Evolutionary conservation across 805 yeast species (phyloP).

Genomic region (Komagataella mondaviorum): DNA sequence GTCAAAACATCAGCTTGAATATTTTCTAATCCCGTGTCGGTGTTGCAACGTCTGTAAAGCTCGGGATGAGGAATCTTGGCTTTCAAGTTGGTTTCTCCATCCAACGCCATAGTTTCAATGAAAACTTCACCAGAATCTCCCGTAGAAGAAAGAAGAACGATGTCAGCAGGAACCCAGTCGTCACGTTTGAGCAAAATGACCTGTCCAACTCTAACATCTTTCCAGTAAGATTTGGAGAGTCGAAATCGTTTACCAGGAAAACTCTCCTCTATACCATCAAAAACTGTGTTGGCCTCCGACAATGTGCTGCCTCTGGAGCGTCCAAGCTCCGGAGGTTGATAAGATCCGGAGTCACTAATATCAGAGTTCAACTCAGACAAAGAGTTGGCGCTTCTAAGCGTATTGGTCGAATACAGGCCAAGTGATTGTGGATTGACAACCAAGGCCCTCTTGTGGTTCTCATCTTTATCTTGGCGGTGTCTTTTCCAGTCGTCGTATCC

Average conservation of each 20-base stretch:
- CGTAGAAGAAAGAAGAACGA: constrained; percentile 56
- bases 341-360: background rate
- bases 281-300: background rate
- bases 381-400: background rate
- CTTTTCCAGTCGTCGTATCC: constrained; percentile 89
- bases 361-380: background rate
- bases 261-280: background rate
- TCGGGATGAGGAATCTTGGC: constrained; percentile 56
- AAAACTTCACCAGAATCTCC: constrained; percentile 53
- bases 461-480: constrained; percentile 74
- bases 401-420: background rate
- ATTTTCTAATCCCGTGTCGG: constrained; percentile 25
- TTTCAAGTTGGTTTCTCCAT: constrained; percentile 93
- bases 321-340: background rate
- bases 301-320: background rate
- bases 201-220: constrained; percentile 77
- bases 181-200: constrained; percentile 57
- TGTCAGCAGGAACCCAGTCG: constrained; percentile 93
- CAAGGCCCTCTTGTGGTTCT: constrained; percentile 45
- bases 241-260: background rate
- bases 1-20: constrained; percentile 43
- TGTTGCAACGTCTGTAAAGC: constrained; percentile 34
- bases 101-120: constrained; percentile 94
- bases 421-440: constrained; percentile 18
- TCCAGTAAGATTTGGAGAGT: constrained; percentile 39